Conservation (phyloP, 257 asterid species). For the Jaltomata sinuosa region DNA sequence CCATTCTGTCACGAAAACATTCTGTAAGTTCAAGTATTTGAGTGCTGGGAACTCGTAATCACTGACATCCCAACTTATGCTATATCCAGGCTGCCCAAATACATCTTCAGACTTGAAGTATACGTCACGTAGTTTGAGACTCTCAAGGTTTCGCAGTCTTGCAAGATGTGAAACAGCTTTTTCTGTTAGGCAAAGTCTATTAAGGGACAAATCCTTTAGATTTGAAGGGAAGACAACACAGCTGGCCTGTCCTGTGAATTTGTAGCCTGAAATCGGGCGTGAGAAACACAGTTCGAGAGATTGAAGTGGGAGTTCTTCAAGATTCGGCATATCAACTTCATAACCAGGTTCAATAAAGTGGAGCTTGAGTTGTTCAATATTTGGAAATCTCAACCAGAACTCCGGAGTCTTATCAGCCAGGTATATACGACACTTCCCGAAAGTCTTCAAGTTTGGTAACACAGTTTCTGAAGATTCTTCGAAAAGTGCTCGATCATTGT, state of each 20-base stretch:
- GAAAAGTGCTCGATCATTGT: background rate
- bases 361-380: background rate
- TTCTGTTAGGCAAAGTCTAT: background rate
- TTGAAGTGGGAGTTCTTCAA: background rate
- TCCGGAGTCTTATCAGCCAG: background rate
- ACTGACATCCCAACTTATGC: background rate
- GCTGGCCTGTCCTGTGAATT: background rate
- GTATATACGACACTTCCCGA: background rate
- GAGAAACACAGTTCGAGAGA: background rate
- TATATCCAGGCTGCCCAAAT: background rate
- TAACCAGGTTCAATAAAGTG: background rate
- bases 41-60: background rate
- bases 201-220: background rate
- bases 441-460: background rate
- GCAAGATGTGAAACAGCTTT: background rate
- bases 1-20: background rate
- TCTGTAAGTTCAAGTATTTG: background rate
- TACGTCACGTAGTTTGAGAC: background rate
- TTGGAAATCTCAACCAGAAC: background rate
- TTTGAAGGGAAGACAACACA: background rate
- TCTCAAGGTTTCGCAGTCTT: background rate
- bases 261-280: background rate
- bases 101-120: background rate
- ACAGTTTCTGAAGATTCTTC: background rate
- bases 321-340: background rate